Evolutionary conservation across 352 stramenopile genomes (phyloP), one percentile per base, ranked within the genome.

Genomic region (Globisporangium alternatum): DNA sequence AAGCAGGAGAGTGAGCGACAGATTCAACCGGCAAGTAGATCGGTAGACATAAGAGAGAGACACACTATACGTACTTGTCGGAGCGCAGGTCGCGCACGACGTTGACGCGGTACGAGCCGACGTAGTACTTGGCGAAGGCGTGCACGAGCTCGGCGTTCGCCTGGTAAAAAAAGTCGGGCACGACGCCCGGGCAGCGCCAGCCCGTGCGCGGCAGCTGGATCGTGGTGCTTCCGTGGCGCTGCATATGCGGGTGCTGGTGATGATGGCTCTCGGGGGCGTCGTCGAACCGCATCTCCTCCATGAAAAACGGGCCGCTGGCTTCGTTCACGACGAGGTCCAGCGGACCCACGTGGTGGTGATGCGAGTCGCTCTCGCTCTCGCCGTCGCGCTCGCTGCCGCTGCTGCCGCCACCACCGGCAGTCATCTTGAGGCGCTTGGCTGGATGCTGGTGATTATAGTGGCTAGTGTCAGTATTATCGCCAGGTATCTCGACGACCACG

Each of bases 41-140:
- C 19, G 13, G 39, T 45, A 45, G 19, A 45, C 39, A 45, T 13
- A n/a, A 41, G 3, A 41, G 7, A 47, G 4, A n/a, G 30, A 68
- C 17, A 54, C 51, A 0, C 22, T 47, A 3, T 45, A 77, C 76
- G 47, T 48, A 87, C 81, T 78, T 81, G 61, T 90, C 78, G 0
- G 77, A 86, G 25, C 81, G 81, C 25, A 90, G 65, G 65, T 90
- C 81, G 25, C 78, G 69, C 59, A 90, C 78, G 31, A 86, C 71
- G 60, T 88, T 90, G 31, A 88, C 71, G 31, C 77, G 71, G 69
- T 90, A 88, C 19, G 66, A 64, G 35, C 77, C 78, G 31, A 90
- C 76, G 70, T 83, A 88, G 22, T 80, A 90, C 60, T 88, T 90
- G 8, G 75, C 76, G 71, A 90, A 90, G 1, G 78, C 78, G 51